Evolutionary conservation across 805 yeast genomes (phyloP), one percentile per base, ranked within the genome.

Genomic region (Suhomyces sp.): DNA sequence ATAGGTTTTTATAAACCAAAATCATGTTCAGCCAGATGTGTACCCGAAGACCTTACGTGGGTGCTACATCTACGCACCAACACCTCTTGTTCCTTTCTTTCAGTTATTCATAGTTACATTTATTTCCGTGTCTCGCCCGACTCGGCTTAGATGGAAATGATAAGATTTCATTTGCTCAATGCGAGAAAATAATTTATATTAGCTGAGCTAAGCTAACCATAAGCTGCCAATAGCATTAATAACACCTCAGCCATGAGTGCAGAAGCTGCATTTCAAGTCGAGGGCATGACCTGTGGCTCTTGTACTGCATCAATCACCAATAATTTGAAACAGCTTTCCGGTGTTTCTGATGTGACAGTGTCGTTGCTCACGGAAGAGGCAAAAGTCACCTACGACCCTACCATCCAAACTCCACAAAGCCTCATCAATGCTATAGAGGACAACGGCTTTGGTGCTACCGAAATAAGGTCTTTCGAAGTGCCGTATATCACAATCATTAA

Each of bases 371-470:
- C 68, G n/a, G 64, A 63, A 46, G 66, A 65, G 51, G 68, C 68
- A 10, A 61, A 62, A 39, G 61, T 64, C 22, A 20, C 15, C 6
- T 58, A 47, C 40, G 63, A 55, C 19, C 58, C 61, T n/a, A 41
- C 21, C 29, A 27, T 29, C 22, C 56, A n/a, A 39, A 50, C 17
- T 24, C 49, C 9, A 47, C 52, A 6, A 48, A 46, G 6, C 21
- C 33, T 57, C 13, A 43, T 33, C n/a, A 33, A 29, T 5, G 48
- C 55, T 24, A 58, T 67, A 6, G 66, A 64, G 48, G 60, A 61
- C 60, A 81, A 86, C 55, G 96, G 96, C 5, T 89, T 87, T 61
- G 91, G 83, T 44, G 68, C 60, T 3, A 31, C 43, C 15, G 20
- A 53, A 29, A n/a, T 47, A 43, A 44, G 40, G n/a, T 7, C 29